Evolutionary conservation across 441 rosid genomes (phyloP).

Genomic region (Rhodomyrtus psidioides): DNA sequence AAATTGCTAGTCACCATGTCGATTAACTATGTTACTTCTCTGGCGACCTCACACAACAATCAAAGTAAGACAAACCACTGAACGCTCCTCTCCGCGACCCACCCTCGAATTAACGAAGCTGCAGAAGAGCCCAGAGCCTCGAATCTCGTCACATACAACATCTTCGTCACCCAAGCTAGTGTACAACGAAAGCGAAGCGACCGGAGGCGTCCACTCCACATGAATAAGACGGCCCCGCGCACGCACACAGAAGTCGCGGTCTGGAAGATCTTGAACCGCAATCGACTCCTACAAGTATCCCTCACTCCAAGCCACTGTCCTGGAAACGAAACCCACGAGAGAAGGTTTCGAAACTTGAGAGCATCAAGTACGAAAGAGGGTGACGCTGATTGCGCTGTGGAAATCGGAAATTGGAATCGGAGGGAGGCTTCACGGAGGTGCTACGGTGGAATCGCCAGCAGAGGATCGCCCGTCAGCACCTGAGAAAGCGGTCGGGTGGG

Average conservation of each 20-base stretch:
- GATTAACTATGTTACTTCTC: background rate
- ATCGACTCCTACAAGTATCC: background rate
- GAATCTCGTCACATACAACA: background rate
- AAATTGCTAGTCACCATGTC: slow-evolving; percentile 69
- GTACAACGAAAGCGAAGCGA: background rate
- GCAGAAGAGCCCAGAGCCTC: background rate
- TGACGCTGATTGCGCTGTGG: background rate
- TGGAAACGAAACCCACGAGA: background rate
- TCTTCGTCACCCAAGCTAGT: background rate
- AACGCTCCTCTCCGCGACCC: background rate
- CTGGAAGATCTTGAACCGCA: background rate
- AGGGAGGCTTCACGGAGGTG: background rate
- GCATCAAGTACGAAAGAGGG: background rate
- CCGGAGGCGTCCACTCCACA: background rate
- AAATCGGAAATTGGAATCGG: background rate
- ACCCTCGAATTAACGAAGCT: background rate
- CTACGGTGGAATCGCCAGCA: background rate
- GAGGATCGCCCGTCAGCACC: background rate
- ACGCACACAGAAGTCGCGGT: background rate
- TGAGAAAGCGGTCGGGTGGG: background rate
- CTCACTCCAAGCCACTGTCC: background rate
- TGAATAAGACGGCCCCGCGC: background rate
- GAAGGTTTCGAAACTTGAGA: background rate
- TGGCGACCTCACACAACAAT: background rate
- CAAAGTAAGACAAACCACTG: background rate